Conservation (phyloP, 2,329 filamentous ascomycete genomes). For the Epichloe glyceriae region DNA sequence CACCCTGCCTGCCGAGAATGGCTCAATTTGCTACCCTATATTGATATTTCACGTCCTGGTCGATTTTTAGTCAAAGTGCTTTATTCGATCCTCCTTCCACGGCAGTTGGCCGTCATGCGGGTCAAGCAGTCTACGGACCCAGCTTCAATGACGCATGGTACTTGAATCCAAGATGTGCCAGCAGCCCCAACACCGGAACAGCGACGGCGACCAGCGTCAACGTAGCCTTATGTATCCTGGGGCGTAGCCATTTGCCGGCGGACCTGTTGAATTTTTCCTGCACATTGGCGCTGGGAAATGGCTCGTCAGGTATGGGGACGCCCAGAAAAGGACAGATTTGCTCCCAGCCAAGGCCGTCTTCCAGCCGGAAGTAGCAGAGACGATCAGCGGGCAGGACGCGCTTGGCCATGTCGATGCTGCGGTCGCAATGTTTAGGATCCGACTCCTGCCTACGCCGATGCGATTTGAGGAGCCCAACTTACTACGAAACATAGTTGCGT, state of each 20-base stretch:
- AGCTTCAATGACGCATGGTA: neutral
- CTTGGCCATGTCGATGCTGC: constrained; percentile 15
- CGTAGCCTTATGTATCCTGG: neutral
- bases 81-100: too few relatives aligned
- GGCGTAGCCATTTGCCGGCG: neutral
- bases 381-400: constrained; percentile 14
- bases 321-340: constrained; percentile 21
- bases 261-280: neutral
- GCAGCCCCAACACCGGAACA: neutral
- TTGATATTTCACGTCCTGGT: too few relatives aligned
- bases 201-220: neutral
- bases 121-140: neutral
- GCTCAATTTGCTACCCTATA: too few relatives aligned
- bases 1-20: too few relatives aligned
- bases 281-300: neutral
- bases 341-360: constrained; percentile 24
- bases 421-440: neutral
- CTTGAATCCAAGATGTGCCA: constrained; percentile 5
- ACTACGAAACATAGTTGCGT: constrained; percentile 2
- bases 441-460: neutral
- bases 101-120: too few relatives aligned
- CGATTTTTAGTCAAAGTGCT: too few relatives aligned
- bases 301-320: constrained; percentile 14
- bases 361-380: constrained; percentile 18
- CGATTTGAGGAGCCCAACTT: neutral